Evolutionary conservation across 2,329 filamentous ascomycete species (phyloP).

Genomic region (Cordyceps fumosorosea): DNA sequence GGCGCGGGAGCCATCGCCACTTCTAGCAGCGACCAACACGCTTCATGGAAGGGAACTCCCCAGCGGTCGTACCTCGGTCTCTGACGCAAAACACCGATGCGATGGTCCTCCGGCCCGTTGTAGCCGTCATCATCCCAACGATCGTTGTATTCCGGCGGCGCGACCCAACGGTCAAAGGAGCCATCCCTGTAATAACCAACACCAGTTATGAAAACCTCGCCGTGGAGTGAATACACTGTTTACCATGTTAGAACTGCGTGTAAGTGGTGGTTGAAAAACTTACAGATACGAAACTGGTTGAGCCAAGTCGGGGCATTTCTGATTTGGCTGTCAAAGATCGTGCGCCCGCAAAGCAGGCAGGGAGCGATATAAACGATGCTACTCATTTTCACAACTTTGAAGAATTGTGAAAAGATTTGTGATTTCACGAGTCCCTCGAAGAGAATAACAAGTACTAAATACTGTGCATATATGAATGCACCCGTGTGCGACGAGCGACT

Average conservation of each 20-base stretch:
- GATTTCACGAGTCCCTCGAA: not conserved
- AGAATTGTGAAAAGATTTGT: not conserved
- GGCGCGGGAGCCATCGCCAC: not conserved
- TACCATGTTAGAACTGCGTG: not conserved
- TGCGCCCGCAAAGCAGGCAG: not conserved
- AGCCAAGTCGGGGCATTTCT: not conserved
- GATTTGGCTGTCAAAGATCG: not conserved
- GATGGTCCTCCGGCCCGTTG: not conserved
- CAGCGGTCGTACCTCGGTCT: not conserved
- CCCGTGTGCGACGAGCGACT: not conserved
- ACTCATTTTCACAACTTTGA: not conserved
- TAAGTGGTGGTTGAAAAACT: not conserved
- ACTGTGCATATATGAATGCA: not conserved
- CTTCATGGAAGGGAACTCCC: slow-evolving; percentile 1
- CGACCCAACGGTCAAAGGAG: not conserved
- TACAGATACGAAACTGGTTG: slow-evolving; percentile 1
- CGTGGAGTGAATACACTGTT: not conserved
- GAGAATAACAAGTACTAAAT: not conserved
- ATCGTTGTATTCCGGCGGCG: not conserved
- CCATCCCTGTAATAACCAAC: not conserved
- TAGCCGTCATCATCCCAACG: not conserved
- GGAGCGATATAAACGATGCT: not conserved
- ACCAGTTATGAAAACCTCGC: not conserved
- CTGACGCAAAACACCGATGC: not conserved
- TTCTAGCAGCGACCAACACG: not conserved